Evolutionary conservation across 441 rosid genomes (phyloP).

Genomic region (Isatis lusitanica): DNA sequence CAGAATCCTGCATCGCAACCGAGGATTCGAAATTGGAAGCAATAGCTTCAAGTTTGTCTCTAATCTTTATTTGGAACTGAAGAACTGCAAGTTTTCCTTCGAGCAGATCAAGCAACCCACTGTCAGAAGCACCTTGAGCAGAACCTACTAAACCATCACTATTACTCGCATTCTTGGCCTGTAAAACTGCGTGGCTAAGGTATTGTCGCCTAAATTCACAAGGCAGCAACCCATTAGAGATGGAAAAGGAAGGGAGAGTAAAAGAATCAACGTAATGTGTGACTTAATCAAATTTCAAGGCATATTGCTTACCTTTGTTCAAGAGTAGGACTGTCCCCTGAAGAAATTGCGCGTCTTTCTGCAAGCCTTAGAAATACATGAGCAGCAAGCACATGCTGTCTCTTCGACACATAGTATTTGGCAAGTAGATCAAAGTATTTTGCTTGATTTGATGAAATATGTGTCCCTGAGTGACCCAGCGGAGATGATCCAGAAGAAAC

Average conservation of each 20-base stretch:
- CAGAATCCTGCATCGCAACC: conserved; percentile 52
- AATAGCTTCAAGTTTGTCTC: conserved; percentile 75
- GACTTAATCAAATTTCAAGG: conserved; percentile 1
- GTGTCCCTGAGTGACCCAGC: conserved; percentile 56
- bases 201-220: conserved; percentile 70
- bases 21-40: conserved; percentile 59
- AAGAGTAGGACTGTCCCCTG: conserved; percentile 64
- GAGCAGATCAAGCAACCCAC: conserved; percentile 89
- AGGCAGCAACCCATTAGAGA: conserved; percentile 35
- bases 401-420: conserved; percentile 82
- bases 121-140: conserved; percentile 51
- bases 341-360: conserved; percentile 73
- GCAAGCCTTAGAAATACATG: conserved; percentile 90
- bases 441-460: conserved; percentile 58
- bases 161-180: conserved; percentile 88
- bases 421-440: conserved; percentile 90
- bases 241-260: not conserved
- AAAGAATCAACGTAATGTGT: conserved; percentile 14
- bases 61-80: conserved; percentile 87
- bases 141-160: conserved; percentile 57
- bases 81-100: conserved; percentile 95
- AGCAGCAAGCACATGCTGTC: conserved; percentile 95
- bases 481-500: conserved; percentile 51
- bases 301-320: conserved; percentile 67
- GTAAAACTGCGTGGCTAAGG: conserved; percentile 91